Percentiles rank a stretch among this genome's conserved stretches.
Evolutionary conservation across 2,329 filamentous ascomycete genomes (phyloP).

Genomic region (Fusarium compactum): DNA sequence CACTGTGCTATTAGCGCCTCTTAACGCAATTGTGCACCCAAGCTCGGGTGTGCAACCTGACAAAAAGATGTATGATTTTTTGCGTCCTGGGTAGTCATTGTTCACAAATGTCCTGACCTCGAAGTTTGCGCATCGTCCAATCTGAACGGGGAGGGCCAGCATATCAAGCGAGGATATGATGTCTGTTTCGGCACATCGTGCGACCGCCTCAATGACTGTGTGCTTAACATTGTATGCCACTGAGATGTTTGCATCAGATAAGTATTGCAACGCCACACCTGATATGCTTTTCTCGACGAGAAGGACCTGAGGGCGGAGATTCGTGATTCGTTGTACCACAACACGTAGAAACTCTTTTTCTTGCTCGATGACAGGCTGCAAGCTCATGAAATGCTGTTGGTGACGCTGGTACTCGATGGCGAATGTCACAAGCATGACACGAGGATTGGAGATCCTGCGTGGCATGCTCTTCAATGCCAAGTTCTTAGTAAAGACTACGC

Average conservation of each 20-base stretch:
- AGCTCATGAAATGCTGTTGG: slow-evolving; percentile 91
- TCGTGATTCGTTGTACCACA: slow-evolving; percentile 90
- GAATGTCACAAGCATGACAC: slow-evolving; percentile 93
- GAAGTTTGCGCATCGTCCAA: slow-evolving; percentile 86
- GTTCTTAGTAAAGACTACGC: slow-evolving; percentile 97
- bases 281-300: slow-evolving; percentile 95
- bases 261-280: slow-evolving; percentile 87
- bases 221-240: slow-evolving; percentile 97
- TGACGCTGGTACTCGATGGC: slow-evolving; percentile 96
- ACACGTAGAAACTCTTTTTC: slow-evolving; percentile 94
- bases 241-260: slow-evolving; percentile 89
- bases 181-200: slow-evolving; percentile 89
- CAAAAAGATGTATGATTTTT: slow-evolving; percentile 96
- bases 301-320: slow-evolving; percentile 84
- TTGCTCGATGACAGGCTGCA: slow-evolving; percentile 96
- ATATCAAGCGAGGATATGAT: slow-evolving; percentile 97
- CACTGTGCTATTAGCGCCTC: slow-evolving; percentile 79
- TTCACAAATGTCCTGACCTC: slow-evolving; percentile 97
- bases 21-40: slow-evolving; percentile 92
- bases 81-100: slow-evolving; percentile 76
- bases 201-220: slow-evolving; percentile 94
- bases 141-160: slow-evolving; percentile 77
- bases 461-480: slow-evolving; percentile 97
- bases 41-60: slow-evolving; percentile 90
- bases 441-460: slow-evolving; percentile 82